phyloP scores from a whole-genome alignment of 306 rosid genomes.

The Acacia confusa region DNA sequence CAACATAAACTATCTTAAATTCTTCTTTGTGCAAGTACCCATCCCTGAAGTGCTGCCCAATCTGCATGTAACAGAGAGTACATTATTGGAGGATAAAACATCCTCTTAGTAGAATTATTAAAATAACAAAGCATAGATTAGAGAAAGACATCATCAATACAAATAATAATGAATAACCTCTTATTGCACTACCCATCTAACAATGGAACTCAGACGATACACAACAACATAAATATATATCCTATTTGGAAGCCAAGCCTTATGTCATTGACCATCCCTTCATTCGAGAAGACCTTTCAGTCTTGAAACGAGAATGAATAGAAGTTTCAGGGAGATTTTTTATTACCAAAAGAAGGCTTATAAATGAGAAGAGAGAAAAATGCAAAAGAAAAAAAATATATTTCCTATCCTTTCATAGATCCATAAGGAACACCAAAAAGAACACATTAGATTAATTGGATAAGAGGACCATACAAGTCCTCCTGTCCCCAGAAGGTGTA shows the following conservation, averaged over 20 bases:
- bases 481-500: no score
- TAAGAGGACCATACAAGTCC: no score
- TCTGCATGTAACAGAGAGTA: constrained; percentile 52
- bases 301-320: neutral
- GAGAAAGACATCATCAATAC: constrained; percentile 17
- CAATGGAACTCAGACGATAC: constrained; percentile 18
- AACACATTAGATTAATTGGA: no score
- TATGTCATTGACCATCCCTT: neutral
- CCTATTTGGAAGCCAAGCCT: neutral
- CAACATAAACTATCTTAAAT: constrained; percentile 96
- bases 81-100: constrained; percentile 2
- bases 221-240: neutral
- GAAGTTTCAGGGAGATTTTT: neutral
- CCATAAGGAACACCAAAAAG: neutral
- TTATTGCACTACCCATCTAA: neutral
- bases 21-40: constrained; percentile 92
- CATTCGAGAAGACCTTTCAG: no score
- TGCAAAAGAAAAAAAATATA: neutral
- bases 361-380: neutral
- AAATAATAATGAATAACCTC: neutral
- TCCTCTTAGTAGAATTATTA: constrained; percentile 10
- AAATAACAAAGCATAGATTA: constrained; percentile 12
- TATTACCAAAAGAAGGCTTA: neutral
- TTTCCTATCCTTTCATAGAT: neutral
- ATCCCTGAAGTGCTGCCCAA: constrained; percentile 92